Evolutionary conservation across 2,329 filamentous ascomycete genomes (phyloP).

Genomic region (Hypoxylon sp.): DNA sequence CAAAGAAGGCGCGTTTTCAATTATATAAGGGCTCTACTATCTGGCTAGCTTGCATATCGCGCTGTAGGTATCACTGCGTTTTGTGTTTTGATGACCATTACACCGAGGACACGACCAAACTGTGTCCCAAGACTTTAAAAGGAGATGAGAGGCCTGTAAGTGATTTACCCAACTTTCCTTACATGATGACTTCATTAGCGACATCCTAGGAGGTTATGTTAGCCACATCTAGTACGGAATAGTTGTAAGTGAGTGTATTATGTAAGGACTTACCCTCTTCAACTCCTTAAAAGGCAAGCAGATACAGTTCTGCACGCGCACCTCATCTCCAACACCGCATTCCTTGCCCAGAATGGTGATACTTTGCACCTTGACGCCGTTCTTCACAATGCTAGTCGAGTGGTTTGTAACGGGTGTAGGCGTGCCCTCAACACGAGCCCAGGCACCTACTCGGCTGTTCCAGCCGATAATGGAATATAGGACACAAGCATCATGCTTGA

Average conservation of each 20-base stretch:
- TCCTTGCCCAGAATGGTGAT: conserved; percentile 98
- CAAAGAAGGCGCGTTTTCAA: conserved; percentile 28
- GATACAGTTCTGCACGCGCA: conserved; percentile 97
- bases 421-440: conserved; percentile 97
- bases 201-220: conserved; percentile 75
- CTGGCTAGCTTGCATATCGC: conserved; percentile 29
- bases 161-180: conserved; percentile 53
- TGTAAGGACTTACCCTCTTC: conserved; percentile 81
- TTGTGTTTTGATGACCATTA: conserved; percentile 39
- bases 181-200: conserved; percentile 93
- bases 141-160: conserved; percentile 38
- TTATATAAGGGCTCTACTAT: conserved; percentile 35
- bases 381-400: conserved; percentile 95
- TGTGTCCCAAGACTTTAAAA: conserved; percentile 18
- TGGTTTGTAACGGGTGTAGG: conserved; percentile 90
- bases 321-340: conserved; percentile 92
- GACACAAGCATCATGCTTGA: conserved; percentile 97
- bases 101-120: conserved; percentile 30
- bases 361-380: conserved; percentile 98
- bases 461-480: conserved; percentile 97
- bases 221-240: conserved; percentile 42
- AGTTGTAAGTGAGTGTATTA: background rate
- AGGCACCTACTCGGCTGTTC: conserved; percentile 96
- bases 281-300: conserved; percentile 98
- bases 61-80: conserved; percentile 37